phyloP scores from a whole-genome alignment of 2,329 filamentous ascomycete genomes.

The Beauveria australis region DNA sequence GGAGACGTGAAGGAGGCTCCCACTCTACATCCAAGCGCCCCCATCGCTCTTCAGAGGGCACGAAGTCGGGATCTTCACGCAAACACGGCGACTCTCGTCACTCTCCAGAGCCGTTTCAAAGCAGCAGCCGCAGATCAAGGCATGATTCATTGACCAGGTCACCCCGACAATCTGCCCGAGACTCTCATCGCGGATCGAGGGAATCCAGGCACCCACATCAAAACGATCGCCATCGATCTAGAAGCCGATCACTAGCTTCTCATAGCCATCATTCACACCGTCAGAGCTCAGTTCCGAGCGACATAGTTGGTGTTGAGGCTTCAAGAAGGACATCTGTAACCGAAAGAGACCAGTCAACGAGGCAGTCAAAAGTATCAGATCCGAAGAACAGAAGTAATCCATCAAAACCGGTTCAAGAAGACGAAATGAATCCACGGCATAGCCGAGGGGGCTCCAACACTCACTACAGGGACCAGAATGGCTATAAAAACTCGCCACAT shows the following conservation, averaged over 20 bases:
- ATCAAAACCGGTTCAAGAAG: conserved; percentile 42
- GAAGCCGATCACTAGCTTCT: conserved; percentile 18
- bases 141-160: conserved; percentile 20
- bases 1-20: conserved; percentile 31
- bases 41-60: conserved; percentile 25
- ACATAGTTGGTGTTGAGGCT: conserved; percentile 29
- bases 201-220: conserved; percentile 17
- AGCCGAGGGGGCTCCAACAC: conserved; percentile 30
- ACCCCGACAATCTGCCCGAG: conserved; percentile 18
- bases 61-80: conserved; percentile 22
- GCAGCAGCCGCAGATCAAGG: conserved; percentile 15
- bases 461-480: conserved; percentile 10
- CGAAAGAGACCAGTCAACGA: conserved; percentile 21
- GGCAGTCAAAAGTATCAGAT: conserved; percentile 23
- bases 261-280: conserved; percentile 14
- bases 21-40: conserved; percentile 25
- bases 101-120: conserved; percentile 19
- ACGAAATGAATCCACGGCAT: conserved; percentile 39
- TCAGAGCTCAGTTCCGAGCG: neutral
- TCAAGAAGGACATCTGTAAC: conserved; percentile 28
- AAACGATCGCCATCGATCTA: conserved; percentile 17
- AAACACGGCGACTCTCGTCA: conserved; percentile 21
- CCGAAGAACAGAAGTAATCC: conserved; percentile 30
- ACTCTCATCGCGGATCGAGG: conserved; percentile 18
- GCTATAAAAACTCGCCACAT: conserved; percentile 18